Evolutionary conservation across 139 green algal genomes (phyloP).

Genomic region (Chlorella sorokiniana): DNA sequence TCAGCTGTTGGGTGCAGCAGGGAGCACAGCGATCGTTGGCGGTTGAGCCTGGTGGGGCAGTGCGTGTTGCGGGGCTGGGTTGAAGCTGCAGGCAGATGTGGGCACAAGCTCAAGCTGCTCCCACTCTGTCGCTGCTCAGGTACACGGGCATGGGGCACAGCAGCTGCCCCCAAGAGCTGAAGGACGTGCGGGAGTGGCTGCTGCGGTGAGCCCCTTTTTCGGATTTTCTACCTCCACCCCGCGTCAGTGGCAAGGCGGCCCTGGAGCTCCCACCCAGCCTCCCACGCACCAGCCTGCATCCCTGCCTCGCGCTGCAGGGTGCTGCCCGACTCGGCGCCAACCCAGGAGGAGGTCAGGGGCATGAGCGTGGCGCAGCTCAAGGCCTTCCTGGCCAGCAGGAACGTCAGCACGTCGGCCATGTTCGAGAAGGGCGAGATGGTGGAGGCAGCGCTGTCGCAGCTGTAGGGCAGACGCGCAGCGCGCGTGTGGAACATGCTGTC

Average conservation of each 20-base stretch:
- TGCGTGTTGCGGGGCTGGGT: too few relatives aligned
- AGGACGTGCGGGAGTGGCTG: slow-evolving; percentile 43
- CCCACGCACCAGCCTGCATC: not conserved
- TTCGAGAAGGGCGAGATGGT: slow-evolving; percentile 39
- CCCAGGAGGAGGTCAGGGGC: slow-evolving; percentile 8
- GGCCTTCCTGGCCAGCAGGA: slow-evolving; percentile 20
- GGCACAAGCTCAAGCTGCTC: not conserved
- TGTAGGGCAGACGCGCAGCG: too few relatives aligned
- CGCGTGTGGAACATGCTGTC: too few relatives aligned
- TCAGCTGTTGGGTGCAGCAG: not conserved
- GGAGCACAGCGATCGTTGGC: too few relatives aligned
- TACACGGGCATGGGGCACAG: slow-evolving; percentile 52
- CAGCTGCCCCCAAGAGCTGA: slow-evolving; percentile 42
- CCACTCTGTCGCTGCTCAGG: not conserved
- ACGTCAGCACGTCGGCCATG: slow-evolving; percentile 13
- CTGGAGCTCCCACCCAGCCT: not conserved
- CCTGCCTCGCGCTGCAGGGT: slow-evolving; percentile 10
- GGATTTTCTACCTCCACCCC: not conserved
- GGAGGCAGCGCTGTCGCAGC: slow-evolving; percentile 7
- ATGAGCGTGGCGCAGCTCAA: slow-evolving; percentile 32
- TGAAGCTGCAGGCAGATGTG: too few relatives aligned
- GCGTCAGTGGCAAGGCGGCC: not conserved
- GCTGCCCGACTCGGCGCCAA: slow-evolving; percentile 4
- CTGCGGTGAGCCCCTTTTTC: not conserved
- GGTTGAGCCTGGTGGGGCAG: too few relatives aligned